phyloP scores from a whole-genome alignment of 2,329 filamentous ascomycete species.

The Fusarium heterosporum region DNA sequence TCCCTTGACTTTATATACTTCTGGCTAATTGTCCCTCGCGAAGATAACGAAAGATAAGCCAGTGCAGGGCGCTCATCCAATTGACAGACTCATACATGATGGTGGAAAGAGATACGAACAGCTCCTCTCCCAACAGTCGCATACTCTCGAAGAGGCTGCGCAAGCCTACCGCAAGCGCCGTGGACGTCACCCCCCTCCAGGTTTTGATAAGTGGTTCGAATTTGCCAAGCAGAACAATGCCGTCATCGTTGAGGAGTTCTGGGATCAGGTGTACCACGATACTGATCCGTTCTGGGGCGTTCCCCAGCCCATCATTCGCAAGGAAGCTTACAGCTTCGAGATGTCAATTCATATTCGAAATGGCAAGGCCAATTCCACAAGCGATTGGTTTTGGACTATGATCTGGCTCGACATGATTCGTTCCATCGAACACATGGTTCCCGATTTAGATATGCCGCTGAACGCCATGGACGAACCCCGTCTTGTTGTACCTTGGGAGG shows the following conservation, averaged over 20 bases:
- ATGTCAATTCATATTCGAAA: slow-evolving; percentile 71
- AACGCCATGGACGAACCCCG: slow-evolving; percentile 77
- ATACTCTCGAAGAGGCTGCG: slow-evolving; percentile 65
- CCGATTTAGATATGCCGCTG: slow-evolving; percentile 75
- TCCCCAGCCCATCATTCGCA: slow-evolving; percentile 60
- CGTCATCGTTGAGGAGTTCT: slow-evolving; percentile 71
- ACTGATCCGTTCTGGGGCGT: slow-evolving; percentile 69
- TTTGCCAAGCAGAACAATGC: slow-evolving; percentile 65
- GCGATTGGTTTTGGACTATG: slow-evolving; percentile 69
- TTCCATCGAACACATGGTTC: slow-evolving; percentile 66
- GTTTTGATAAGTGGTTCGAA: slow-evolving; percentile 70
- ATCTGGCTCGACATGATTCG: slow-evolving; percentile 67
- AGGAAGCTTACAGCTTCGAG: slow-evolving; percentile 65
- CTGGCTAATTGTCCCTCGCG: slow-evolving; percentile 11
- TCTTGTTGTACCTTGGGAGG: slow-evolving; percentile 72
- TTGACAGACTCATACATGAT: slow-evolving; percentile 63
- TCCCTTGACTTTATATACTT: not conserved
- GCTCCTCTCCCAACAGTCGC: slow-evolving; percentile 59
- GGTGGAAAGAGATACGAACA: slow-evolving; percentile 56
- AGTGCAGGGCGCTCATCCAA: slow-evolving; percentile 57
- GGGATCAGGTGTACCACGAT: slow-evolving; percentile 73
- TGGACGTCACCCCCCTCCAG: slow-evolving; percentile 71
- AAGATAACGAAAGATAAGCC: slow-evolving; percentile 11
- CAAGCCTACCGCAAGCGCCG: slow-evolving; percentile 68
- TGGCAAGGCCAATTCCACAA: slow-evolving; percentile 62